Evolutionary conservation across 2,329 filamentous ascomycete species (phyloP), one percentile per base, ranked within the genome.

Genomic region (Dactylonectria estremocensis): DNA sequence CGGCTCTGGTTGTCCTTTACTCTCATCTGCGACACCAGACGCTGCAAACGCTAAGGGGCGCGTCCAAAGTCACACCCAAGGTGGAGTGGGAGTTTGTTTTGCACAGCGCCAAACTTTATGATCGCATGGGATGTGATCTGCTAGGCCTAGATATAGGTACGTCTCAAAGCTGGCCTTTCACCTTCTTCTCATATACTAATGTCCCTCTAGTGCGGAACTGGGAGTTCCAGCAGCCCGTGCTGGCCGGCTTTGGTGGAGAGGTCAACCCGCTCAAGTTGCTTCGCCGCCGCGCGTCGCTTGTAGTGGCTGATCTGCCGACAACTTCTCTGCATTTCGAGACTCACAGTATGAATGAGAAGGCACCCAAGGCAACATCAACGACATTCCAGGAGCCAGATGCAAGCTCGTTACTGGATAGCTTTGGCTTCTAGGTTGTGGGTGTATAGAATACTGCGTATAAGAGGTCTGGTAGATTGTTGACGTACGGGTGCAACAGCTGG

Each of bases 381-480:
- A 90, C 92, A 69, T 98, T 98, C 79, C 88, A 97, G 74, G 96
- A 99, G 80, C 96, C 96, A n/a, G 95, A 97, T 82, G 88, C 93
- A 31, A 94, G 90, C 78, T 95, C 94, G 66, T 82, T 99, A 77
- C 85, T 98, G 74, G 95, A 98, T 84, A 95, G 89, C 79, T 98
- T 98, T 87, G 95, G 95, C 1, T 96, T 98, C 78, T 98, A 74
- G 74, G 35, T 63, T 24, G n/a, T 6, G 16, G 20, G 31, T 53
- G 28, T 20, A 31, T 5, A 35, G n/a, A 43, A n/a, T 43, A n/a
- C 16, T 52, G n/a, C 35, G 10, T 20, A n/a, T n/a, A n/a, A 16
- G 33, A 52, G n/a, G 11, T 6, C n/a, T 37, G 31, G 37, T 5
- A 40, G 52, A 43, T 7, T 16, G 18, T 43, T 35, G 9, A 54